Evolutionary conservation across 108 stramenopile species (phyloP).

Genomic region (Nannochloropsis gaditana): DNA sequence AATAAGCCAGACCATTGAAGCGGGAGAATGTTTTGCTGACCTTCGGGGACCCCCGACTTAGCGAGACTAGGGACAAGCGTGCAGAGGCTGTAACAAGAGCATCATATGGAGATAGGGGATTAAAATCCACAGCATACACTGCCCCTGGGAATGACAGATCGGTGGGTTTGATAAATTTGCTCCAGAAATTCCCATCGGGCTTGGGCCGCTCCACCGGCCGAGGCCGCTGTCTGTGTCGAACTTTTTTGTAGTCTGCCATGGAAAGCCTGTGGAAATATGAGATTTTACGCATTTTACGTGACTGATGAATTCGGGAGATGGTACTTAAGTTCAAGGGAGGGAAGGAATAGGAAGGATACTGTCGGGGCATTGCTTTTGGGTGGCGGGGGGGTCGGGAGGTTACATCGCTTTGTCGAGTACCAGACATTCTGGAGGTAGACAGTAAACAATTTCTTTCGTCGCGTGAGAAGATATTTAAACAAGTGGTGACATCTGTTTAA

Average conservation of each 20-base stretch:
- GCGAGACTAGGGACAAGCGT: neutral
- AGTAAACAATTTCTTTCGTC: too few species aligned
- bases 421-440: too few species aligned
- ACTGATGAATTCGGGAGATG: too few species aligned
- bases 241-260: constrained; percentile 15
- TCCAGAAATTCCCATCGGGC: neutral
- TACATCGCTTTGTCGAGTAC: too few species aligned
- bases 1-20: neutral
- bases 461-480: too few species aligned
- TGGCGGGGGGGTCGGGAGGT: too few species aligned
- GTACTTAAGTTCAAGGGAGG: too few species aligned
- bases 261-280: too few species aligned
- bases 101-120: neutral
- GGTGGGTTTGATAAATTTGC: constrained; percentile 18
- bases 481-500: too few species aligned
- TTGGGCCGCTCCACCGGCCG: neutral
- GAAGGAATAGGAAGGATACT: too few species aligned
- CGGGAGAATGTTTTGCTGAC: constrained; percentile 13
- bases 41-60: neutral
- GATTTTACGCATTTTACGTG: too few species aligned
- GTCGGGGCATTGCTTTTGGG: too few species aligned
- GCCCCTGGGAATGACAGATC: neutral
- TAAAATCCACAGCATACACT: neutral
- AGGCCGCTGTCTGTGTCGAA: neutral
- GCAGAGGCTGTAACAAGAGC: neutral